Evolutionary conservation across 31 red algal species (phyloP), one percentile per base, ranked within the genome.

Genomic region (Asparagopsis taxiformis): DNA sequence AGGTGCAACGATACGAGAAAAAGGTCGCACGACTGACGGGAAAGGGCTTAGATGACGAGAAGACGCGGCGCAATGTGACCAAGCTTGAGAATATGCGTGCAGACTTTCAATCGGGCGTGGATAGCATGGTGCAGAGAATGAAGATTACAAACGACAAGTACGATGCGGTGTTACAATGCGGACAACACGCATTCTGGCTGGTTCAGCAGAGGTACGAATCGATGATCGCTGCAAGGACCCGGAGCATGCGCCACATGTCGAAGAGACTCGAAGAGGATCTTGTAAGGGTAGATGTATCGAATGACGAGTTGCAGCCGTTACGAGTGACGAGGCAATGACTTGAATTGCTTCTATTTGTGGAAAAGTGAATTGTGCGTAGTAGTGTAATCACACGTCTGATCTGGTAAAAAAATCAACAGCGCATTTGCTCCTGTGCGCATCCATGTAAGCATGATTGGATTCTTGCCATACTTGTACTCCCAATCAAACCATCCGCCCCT

Each of bases 1-100:
- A 68, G 64, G 49, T 39, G 64, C 37, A 44, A 28, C 19, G 64
- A 19, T 68, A 68, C 38, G 64, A 68, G 37, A 44, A 43, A 13
- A 68, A 68, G 38, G 64, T 68, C 16, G 64, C 21, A 3, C 41
- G 49, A 19, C n/a, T 68, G 64, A 20, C 64, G 6, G 28, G 31
- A 4, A 63, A 63, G 59, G 41, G 49, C 19, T 48, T 48, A 39
- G 37, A 68, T 36, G 19, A 39, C 32, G 30, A 68, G 0, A 31
- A 21, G 19, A 39, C 25, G 8, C 13, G n/a, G 10, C 22, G 22
- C 16, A 63, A 63, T 30, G 34, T 19, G 59, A 30, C 25, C 59
- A 63, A 63, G 59, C 34, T 63, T 6, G 59, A 63, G 59, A 30
- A 17, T n/a, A 30, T 30, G 59, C 59, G 59, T 17, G 30, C 21